These are phyloP conservation scores for Cryptomeria japonica DNA, from an alignment of 75 land plant species.

Conservation along the genomic window DNA sequence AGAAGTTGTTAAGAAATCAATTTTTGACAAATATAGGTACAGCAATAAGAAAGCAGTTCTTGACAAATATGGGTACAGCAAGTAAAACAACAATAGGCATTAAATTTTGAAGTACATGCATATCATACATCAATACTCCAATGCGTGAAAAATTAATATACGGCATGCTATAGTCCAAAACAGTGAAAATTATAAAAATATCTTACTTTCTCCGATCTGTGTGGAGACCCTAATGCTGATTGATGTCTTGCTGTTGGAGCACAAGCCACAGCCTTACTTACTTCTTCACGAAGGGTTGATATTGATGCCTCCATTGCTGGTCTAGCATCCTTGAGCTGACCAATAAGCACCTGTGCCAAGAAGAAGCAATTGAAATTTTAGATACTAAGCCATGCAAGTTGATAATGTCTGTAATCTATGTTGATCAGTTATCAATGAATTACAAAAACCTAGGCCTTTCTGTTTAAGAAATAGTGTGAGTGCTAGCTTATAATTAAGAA, in stretches of 20 bases:
- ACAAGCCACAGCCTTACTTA: constrained; percentile 15
- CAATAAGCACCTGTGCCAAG: constrained; percentile 39
- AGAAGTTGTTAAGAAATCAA: neutral
- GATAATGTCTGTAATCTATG: neutral
- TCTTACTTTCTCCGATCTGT: neutral
- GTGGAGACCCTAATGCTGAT: neutral
- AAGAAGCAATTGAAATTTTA: neutral
- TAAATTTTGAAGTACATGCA: neutral
- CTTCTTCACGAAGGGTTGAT: constrained; percentile 38
- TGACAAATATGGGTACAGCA: neutral
- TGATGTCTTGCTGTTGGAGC: neutral
- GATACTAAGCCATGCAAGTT: neutral
- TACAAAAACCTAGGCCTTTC: neutral
- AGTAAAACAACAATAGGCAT: neutral
- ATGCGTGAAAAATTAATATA: neutral
- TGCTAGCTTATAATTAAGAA: neutral
- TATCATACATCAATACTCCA: neutral
- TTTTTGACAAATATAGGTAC: neutral
- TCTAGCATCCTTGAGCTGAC: constrained; percentile 45
- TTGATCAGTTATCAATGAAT: neutral
- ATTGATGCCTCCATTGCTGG: constrained; percentile 49
- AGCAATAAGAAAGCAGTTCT: neutral
- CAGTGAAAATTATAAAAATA: neutral
- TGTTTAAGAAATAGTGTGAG: neutral
- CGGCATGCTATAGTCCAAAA: neutral